Percentiles rank a stretch among this genome's conserved stretches.
Evolutionary conservation across 179 eudicot genomes (phyloP).

Genomic region (Patellifolia procumbens): DNA sequence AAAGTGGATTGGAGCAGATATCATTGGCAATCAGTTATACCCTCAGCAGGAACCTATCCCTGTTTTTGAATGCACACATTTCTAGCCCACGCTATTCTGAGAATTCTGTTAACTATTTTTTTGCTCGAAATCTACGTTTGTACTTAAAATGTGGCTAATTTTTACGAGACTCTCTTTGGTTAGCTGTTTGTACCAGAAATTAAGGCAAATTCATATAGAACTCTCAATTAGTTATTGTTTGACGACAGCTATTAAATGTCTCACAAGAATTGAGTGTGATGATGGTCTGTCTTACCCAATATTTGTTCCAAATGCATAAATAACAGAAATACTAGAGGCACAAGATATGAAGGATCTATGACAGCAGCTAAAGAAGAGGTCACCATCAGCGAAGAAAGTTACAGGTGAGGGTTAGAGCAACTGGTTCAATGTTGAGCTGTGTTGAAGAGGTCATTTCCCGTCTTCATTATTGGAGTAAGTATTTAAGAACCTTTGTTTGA

Average conservation of each 20-base stretch:
- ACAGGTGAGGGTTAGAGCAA: conserved; percentile 4
- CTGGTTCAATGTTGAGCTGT: conserved; percentile 8
- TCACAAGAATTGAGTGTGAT: too few species aligned
- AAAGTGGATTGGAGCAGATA: neutral
- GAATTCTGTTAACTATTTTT: neutral
- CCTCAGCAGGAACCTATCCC: neutral
- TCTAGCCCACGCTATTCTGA: neutral
- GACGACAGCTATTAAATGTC: too few species aligned
- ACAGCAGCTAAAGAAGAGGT: neutral
- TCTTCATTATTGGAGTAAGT: neutral
- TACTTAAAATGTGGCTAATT: too few species aligned
- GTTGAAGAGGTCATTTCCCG: neutral
- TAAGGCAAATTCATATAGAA: too few species aligned
- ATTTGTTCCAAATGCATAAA: too few species aligned
- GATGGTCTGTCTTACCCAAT: too few species aligned
- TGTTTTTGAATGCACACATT: neutral
- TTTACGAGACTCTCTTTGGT: neutral
- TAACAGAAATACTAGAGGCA: neutral
- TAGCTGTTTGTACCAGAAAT: too few species aligned
- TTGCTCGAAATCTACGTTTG: neutral
- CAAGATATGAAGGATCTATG: too few species aligned
- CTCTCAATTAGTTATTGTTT: too few species aligned
- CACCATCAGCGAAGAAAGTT: conserved; percentile 11
- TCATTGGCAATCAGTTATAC: neutral
- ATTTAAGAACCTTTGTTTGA: conserved; percentile 6